Evolutionary conservation across 2,329 filamentous ascomycete species (phyloP).

Genomic region (Neofusicoccum cordaticola): DNA sequence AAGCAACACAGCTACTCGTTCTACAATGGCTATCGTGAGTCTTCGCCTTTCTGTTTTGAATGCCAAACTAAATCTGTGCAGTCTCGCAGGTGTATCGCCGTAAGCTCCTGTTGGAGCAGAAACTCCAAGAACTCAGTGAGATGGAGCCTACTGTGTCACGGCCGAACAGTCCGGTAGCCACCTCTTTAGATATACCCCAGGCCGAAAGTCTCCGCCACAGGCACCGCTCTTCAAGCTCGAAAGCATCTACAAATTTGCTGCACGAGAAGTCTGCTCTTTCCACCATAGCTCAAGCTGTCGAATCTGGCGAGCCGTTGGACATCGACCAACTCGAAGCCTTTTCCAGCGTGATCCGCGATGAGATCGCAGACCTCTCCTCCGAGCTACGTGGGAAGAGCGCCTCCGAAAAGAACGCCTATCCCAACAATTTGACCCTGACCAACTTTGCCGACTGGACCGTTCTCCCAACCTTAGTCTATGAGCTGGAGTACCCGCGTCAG

Average conservation of each 20-base stretch:
- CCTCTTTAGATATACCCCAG: constrained; percentile 6
- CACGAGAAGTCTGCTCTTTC: constrained; percentile 57
- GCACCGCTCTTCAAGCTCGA: constrained; percentile 35
- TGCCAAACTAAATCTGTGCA: constrained; percentile 9
- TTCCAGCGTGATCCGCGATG: constrained; percentile 62
- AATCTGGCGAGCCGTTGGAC: constrained; percentile 59
- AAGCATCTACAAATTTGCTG: constrained; percentile 42
- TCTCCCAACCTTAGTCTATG: constrained; percentile 75
- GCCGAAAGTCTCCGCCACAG: constrained; percentile 18
- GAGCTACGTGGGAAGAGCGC: constrained; percentile 65
- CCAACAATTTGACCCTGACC: constrained; percentile 62
- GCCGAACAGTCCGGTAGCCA: constrained; percentile 4
- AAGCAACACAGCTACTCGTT: constrained; percentile 80
- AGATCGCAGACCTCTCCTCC: constrained; percentile 62
- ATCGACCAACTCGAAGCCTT: constrained; percentile 63
- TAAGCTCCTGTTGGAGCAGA: constrained; percentile 42
- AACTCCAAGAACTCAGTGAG: constrained; percentile 58
- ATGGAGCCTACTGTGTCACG: constrained; percentile 40
- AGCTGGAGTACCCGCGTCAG: constrained; percentile 72
- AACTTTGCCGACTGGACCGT: constrained; percentile 72
- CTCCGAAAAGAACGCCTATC: constrained; percentile 55
- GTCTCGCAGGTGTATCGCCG: constrained; percentile 59
- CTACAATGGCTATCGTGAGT: constrained; percentile 67
- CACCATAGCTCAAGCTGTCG: constrained; percentile 60
- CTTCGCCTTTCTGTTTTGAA: no score